Conservation (phyloP, 768 basidiomycete species). For the Phallus indusiatus region DNA sequence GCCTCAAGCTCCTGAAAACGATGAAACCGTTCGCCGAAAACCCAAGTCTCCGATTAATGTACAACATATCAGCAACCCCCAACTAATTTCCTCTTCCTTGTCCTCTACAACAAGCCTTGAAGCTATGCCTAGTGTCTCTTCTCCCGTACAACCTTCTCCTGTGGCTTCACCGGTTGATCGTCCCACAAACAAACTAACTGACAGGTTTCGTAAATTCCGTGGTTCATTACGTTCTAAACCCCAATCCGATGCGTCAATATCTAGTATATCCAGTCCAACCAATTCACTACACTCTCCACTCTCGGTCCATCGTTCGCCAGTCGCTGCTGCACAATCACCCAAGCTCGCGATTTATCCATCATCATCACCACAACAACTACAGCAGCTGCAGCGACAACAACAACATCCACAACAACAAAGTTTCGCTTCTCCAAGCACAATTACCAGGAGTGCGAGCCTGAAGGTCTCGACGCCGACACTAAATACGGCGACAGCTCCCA, state of each 20-base stretch:
- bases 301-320: neutral
- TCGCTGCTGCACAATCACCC: neutral
- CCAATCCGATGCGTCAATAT: constrained; percentile 35
- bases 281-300: neutral
- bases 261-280: constrained; percentile 18
- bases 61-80: constrained; percentile 57
- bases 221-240: constrained; percentile 54
- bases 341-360: neutral
- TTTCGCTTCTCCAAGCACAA: constrained; percentile 32
- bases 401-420: constrained; percentile 23
- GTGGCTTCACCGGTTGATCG: constrained; percentile 10
- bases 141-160: constrained; percentile 18
- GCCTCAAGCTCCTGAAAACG: constrained; percentile 31
- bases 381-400: neutral
- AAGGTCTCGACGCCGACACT: constrained; percentile 47
- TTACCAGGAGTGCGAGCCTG: constrained; percentile 49
- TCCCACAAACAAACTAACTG: constrained; percentile 42
- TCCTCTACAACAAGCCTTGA: constrained; percentile 43
- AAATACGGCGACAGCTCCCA: constrained; percentile 64
- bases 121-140: constrained; percentile 45
- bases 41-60: constrained; percentile 49
- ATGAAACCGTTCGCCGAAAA: constrained; percentile 31
- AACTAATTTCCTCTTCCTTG: constrained; percentile 49
- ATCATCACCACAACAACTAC: neutral
- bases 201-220: constrained; percentile 63